phyloP scores from a whole-genome alignment of 345 rosid species.

The Stellera chamaejasme region DNA sequence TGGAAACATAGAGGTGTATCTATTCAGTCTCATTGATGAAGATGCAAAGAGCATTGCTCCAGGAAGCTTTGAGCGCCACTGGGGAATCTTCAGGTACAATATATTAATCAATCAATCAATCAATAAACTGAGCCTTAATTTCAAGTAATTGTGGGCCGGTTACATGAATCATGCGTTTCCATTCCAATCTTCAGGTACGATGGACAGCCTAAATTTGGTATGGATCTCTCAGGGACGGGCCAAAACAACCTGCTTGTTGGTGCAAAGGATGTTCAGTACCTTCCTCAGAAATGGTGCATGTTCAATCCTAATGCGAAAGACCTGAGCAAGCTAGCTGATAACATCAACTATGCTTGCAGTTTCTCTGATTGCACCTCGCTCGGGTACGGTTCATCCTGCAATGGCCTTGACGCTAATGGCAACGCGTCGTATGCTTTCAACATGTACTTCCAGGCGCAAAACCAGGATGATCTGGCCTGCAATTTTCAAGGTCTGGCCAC shows the following conservation, averaged over 20 bases:
- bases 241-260: slow-evolving; percentile 45
- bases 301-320: slow-evolving; percentile 56
- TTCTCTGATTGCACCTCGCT: slow-evolving; percentile 54
- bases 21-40: slow-evolving; percentile 69
- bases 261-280: slow-evolving; percentile 57
- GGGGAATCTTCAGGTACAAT: slow-evolving; percentile 77
- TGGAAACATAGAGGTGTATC: slow-evolving; percentile 46
- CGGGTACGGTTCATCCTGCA: slow-evolving; percentile 61
- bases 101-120: background rate
- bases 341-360: slow-evolving; percentile 64
- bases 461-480: slow-evolving; percentile 58
- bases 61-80: slow-evolving; percentile 82
- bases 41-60: slow-evolving; percentile 77
- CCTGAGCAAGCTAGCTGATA: slow-evolving; percentile 53
- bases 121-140: too few relatives aligned
- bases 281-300: slow-evolving; percentile 63
- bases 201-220: slow-evolving; percentile 66
- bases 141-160: too few relatives aligned
- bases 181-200: slow-evolving; percentile 49
- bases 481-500: slow-evolving; percentile 53
- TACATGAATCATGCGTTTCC: background rate
- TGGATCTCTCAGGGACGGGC: slow-evolving; percentile 61
- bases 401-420: slow-evolving; percentile 43
- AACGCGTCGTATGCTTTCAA: slow-evolving; percentile 68
- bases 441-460: slow-evolving; percentile 60